Conservation (phyloP, 306 rosid genomes). For the Lagenaria siceraria region DNA sequence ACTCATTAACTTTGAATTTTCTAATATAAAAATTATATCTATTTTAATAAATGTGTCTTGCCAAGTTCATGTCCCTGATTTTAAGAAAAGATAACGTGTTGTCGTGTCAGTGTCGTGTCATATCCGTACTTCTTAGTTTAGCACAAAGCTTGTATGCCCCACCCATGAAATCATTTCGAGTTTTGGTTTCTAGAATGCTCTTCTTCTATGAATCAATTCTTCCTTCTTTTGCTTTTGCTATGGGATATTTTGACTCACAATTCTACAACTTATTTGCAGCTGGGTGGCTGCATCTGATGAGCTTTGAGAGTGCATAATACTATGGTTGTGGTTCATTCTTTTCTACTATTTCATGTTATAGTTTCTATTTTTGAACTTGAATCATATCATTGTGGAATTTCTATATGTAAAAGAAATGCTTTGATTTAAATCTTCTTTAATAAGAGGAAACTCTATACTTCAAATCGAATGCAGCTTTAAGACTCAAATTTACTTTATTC, state of each 20-base stretch:
- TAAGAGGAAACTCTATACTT: not conserved
- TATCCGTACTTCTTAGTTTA: not conserved
- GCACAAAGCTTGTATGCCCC: not conserved
- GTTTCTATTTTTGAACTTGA: not conserved
- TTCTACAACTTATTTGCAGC: slow-evolving; percentile 28
- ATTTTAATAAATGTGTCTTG: too few relatives aligned
- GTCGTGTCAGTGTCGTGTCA: too few relatives aligned
- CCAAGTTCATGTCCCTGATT: too few relatives aligned
- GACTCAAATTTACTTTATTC: not conserved
- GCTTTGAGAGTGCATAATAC: slow-evolving; percentile 13
- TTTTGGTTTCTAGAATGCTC: not conserved
- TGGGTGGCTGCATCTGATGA: slow-evolving; percentile 64
- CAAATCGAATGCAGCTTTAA: not conserved
- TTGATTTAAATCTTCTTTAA: not conserved
- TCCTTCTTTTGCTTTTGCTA: not conserved
- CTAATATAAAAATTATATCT: too few relatives aligned
- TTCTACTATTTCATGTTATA: not conserved
- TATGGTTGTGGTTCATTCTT: not conserved
- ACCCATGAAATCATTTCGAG: not conserved
- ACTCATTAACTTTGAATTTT: too few relatives aligned
- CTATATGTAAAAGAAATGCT: not conserved
- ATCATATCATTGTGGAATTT: not conserved
- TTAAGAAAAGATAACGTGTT: too few relatives aligned
- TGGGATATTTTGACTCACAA: not conserved
- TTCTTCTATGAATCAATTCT: not conserved